Evolutionary conservation across 169 alveolate species (phyloP).

Genomic region (Ichthyophthirius multifiliis): DNA sequence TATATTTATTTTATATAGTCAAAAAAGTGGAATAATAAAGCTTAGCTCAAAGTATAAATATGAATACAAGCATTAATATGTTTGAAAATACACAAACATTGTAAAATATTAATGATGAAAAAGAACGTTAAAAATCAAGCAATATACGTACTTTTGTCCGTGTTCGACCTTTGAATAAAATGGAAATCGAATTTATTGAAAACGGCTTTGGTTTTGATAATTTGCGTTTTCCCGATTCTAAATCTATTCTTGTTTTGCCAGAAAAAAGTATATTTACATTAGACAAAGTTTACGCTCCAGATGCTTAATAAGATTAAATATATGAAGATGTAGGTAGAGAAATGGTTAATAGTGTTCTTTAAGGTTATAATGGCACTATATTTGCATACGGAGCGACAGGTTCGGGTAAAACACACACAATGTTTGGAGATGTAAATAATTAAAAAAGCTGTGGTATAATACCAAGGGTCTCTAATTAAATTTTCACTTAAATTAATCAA

Average conservation of each 20-base stretch:
- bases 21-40: too few relatives aligned
- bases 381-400: slow-evolving; percentile 43
- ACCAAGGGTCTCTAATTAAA: slow-evolving; percentile 17
- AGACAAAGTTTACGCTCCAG: neutral
- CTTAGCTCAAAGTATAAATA: too few relatives aligned
- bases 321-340: slow-evolving; percentile 24
- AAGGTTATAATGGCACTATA: slow-evolving; percentile 34
- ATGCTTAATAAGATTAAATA: neutral
- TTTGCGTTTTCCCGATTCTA: slow-evolving; percentile 15
- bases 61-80: too few relatives aligned
- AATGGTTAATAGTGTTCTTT: slow-evolving; percentile 22
- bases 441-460: slow-evolving; percentile 9
- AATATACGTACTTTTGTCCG: slow-evolving; percentile 29
- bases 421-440: slow-evolving; percentile 38
- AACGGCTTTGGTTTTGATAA: slow-evolving; percentile 6
- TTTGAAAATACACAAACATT: too few relatives aligned
- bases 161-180: slow-evolving; percentile 28
- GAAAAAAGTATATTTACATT: slow-evolving; percentile 32
- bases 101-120: too few relatives aligned
- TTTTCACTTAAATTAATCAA: slow-evolving; percentile 33
- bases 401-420: slow-evolving; percentile 30
- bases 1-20: too few relatives aligned
- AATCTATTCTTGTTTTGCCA: neutral
- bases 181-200: slow-evolving; percentile 21
- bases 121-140: neutral